These are phyloP conservation scores for Aspergillus wentii DNA, from an alignment of 495 filamentous ascomycete genomes.

Conservation along the genomic window DNA sequence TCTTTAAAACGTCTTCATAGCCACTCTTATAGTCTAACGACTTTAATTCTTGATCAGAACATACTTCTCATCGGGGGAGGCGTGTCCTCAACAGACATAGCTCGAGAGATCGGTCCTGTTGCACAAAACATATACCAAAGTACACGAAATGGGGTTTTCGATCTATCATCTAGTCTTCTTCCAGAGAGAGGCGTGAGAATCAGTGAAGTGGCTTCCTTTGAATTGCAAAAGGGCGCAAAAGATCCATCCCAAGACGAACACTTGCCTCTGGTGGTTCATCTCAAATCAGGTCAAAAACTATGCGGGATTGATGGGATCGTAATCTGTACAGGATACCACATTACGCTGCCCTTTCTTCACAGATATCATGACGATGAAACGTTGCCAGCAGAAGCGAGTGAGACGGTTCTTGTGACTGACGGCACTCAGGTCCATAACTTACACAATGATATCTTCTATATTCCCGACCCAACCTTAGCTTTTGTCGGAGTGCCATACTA, in stretches of 20 bases:
- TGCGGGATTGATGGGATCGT: constrained; percentile 50
- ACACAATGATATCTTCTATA: constrained; percentile 64
- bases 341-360: constrained; percentile 53
- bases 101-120: constrained; percentile 46
- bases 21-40: too few relatives aligned
- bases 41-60: too few relatives aligned
- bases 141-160: constrained; percentile 52
- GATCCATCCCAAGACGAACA: constrained; percentile 27
- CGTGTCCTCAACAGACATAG: constrained; percentile 57
- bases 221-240: constrained; percentile 16
- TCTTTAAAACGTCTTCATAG: too few relatives aligned
- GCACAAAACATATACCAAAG: constrained; percentile 54
- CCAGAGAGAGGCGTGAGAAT: constrained; percentile 47
- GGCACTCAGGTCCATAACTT: constrained; percentile 63
- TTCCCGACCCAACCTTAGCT: constrained; percentile 54
- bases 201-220: constrained; percentile 36
- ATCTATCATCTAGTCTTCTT: constrained; percentile 43
- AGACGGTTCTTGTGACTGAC: constrained; percentile 54
- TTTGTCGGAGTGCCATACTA: constrained; percentile 60
- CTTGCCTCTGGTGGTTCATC: constrained; percentile 26
- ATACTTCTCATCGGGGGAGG: constrained; percentile 57
- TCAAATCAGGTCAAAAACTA: constrained; percentile 40
- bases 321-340: constrained; percentile 62
- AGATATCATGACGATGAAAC: constrained; percentile 36
- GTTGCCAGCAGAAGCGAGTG: constrained; percentile 30